phyloP scores from a whole-genome alignment of 345 rosid genomes.

The Boechera stricta region DNA sequence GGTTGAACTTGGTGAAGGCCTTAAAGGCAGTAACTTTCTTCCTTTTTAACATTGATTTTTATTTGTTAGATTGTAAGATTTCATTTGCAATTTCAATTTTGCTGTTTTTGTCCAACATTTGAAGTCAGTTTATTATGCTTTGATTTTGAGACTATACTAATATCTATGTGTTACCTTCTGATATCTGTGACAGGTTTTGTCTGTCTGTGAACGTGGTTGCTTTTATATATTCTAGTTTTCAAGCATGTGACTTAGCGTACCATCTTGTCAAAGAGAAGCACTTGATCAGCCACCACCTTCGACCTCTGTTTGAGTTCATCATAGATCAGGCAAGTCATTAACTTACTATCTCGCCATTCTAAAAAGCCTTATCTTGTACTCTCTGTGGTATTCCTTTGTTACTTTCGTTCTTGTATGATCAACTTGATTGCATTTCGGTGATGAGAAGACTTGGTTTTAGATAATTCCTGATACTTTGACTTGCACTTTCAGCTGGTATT shows the following conservation, averaged over 20 bases:
- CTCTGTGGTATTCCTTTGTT: constrained; percentile 18
- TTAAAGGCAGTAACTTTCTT: background rate
- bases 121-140: background rate
- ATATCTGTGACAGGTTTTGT: constrained; percentile 64
- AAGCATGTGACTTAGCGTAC: constrained; percentile 70
- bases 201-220: constrained; percentile 82
- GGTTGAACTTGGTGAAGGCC: background rate
- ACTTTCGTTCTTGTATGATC: background rate
- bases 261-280: constrained; percentile 64
- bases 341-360: background rate
- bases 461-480: background rate
- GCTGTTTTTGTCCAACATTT: background rate
- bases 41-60: background rate
- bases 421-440: background rate
- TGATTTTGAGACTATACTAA: constrained; percentile 12
- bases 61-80: background rate
- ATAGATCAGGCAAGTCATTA: constrained; percentile 83
- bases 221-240: constrained; percentile 74
- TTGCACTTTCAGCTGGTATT: constrained; percentile 11
- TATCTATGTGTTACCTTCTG: constrained; percentile 5
- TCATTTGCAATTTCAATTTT: background rate
- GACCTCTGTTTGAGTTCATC: constrained; percentile 67
- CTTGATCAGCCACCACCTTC: constrained; percentile 59
- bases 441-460: background rate
- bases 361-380: background rate